phyloP scores from a whole-genome alignment of 2,329 filamentous ascomycete genomes.

The Cercospora sp. region DNA sequence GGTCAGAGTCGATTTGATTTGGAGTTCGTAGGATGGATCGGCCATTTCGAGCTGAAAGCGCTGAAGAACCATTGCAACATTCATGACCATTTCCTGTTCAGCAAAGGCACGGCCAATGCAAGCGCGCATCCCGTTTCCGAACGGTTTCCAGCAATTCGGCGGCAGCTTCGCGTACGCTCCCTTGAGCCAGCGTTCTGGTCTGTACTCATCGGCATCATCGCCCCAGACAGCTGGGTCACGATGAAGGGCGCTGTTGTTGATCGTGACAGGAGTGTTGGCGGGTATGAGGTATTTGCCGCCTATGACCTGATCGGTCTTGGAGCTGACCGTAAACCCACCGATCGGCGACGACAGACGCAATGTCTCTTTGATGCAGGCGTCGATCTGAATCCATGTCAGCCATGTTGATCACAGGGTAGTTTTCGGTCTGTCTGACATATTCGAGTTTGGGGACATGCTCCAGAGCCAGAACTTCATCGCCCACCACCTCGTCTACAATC shows the following conservation, averaged over 20 bases:
- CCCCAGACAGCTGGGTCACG: conserved; percentile 47
- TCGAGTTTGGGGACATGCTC: conserved; percentile 54
- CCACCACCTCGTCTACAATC: conserved; percentile 57
- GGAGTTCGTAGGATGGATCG: conserved; percentile 46
- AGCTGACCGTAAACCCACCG: conserved; percentile 7
- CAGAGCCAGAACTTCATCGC: conserved; percentile 46
- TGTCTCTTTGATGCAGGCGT: conserved; percentile 57
- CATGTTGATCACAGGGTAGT: background rate
- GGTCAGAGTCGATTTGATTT: conserved; percentile 47
- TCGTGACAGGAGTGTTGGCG: conserved; percentile 37
- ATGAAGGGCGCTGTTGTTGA: conserved; percentile 42
- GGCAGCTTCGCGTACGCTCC: conserved; percentile 45
- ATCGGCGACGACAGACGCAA: conserved; percentile 53
- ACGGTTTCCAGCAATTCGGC: conserved; percentile 53
- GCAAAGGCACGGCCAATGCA: conserved; percentile 58
- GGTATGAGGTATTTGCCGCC: conserved; percentile 44
- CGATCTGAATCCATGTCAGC: conserved; percentile 36
- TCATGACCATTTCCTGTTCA: conserved; percentile 55
- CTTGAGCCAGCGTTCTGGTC: conserved; percentile 51
- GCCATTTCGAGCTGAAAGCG: conserved; percentile 48
- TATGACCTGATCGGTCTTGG: conserved; percentile 32
- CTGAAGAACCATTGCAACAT: conserved; percentile 47
- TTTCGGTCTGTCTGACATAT: conserved; percentile 39
- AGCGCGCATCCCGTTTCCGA: conserved; percentile 54
- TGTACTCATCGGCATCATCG: conserved; percentile 47